A percentile compares a stretch with the other conserved stretches of the same genome.
Conservation (phyloP, 2,329 filamentous ascomycete species). For the Xylaria sp. region DNA sequence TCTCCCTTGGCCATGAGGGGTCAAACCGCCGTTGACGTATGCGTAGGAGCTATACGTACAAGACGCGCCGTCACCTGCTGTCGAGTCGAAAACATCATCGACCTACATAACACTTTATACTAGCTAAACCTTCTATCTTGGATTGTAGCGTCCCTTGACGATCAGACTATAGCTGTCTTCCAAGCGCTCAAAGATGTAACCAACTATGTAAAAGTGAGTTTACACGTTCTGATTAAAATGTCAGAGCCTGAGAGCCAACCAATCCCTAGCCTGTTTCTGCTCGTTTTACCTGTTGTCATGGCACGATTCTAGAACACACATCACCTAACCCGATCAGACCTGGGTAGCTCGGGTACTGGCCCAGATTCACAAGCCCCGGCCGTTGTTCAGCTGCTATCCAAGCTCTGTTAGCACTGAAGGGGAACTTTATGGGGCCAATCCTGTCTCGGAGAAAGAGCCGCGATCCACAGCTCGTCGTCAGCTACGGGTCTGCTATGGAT, state of each 20-base stretch:
- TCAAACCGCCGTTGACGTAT: too few relatives aligned
- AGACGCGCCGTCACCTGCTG: too few relatives aligned
- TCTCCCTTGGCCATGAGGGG: too few relatives aligned
- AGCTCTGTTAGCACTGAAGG: neutral
- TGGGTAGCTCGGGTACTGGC: neutral
- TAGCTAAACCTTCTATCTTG: too few relatives aligned
- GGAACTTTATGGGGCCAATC: constrained; percentile 14
- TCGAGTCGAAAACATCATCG: too few relatives aligned
- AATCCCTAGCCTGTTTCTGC: neutral
- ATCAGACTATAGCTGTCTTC: too few relatives aligned
- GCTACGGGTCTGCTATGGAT: neutral
- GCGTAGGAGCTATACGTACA: too few relatives aligned
- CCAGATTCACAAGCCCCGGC: constrained; percentile 13
- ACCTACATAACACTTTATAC: too few relatives aligned
- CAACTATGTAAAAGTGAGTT: too few relatives aligned
- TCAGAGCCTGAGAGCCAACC: constrained; percentile 10
- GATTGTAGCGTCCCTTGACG: too few relatives aligned
- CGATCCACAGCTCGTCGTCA: constrained; percentile 22
- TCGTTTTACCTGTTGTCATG: too few relatives aligned
- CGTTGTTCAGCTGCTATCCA: neutral
- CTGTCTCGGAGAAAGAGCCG: constrained; percentile 1
- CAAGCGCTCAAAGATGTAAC: too few relatives aligned
- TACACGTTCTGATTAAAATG: neutral
- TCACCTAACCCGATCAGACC: neutral
- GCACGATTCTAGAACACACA: constrained; percentile 18